Percentiles rank a stretch among this genome's conserved stretches.
Conservation (phyloP, 2,329 filamentous ascomycete genomes). For the Diplodia seriata region DNA sequence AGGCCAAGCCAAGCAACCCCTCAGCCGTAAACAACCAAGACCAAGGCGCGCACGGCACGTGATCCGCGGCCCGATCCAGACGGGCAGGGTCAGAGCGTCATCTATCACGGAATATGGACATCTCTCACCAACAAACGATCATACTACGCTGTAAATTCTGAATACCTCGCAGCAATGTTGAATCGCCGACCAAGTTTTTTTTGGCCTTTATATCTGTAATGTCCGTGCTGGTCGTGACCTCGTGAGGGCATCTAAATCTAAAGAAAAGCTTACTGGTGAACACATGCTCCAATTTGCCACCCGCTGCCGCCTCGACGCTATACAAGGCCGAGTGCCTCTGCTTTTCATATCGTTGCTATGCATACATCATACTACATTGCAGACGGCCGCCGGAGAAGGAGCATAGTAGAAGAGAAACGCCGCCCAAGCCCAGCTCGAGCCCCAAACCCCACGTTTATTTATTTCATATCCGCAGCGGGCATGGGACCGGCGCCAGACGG, state of each 20-base stretch:
- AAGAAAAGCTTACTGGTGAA: conserved; percentile 11
- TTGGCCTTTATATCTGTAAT: not conserved
- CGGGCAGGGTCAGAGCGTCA: not conserved
- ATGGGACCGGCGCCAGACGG: conserved; percentile 37
- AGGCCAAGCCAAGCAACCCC: conserved; percentile 1
- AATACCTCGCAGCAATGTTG: conserved; percentile 5
- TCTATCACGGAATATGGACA: not conserved
- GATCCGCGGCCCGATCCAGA: conserved; percentile 5
- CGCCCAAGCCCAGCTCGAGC: conserved; percentile 40
- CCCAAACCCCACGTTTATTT: conserved; percentile 15
- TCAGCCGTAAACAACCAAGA: conserved; percentile 17
- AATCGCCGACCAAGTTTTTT: conserved; percentile 9
- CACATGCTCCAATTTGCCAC: conserved; percentile 23
- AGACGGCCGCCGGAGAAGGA: conserved; percentile 24
- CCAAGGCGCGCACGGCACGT: conserved; percentile 10
- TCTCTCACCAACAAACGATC: not conserved
- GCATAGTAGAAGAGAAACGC: conserved; percentile 38
- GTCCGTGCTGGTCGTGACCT: conserved; percentile 14
- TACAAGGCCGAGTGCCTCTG: conserved; percentile 13
- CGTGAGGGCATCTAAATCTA: conserved; percentile 29
- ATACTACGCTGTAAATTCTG: not conserved
- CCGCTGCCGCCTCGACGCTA: conserved; percentile 17
- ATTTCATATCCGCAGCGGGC: conserved; percentile 33
- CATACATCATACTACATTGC: conserved; percentile 27
- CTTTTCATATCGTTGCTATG: conserved; percentile 8